A percentile compares a stretch with the other conserved stretches of the same genome.
These are phyloP conservation scores for Elsinoe australis DNA, from an alignment of 2,329 filamentous ascomycete genomes.

Conservation along the genomic window DNA sequence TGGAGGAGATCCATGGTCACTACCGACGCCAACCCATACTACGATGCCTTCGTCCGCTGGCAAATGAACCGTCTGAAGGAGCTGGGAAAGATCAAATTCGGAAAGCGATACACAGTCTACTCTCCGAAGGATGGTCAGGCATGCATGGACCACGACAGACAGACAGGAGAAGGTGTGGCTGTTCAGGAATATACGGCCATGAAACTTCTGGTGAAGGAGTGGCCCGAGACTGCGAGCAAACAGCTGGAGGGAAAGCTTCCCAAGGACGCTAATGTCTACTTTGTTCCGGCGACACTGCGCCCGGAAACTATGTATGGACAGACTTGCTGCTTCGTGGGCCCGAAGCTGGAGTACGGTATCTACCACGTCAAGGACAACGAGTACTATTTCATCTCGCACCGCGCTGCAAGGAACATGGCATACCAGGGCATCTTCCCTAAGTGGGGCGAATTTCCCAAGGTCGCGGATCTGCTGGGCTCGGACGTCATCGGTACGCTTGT, in stretches of 20 bases:
- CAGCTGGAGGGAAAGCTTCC: constrained; percentile 71
- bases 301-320: constrained; percentile 99
- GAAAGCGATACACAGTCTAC: constrained; percentile 89
- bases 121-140: constrained; percentile 81
- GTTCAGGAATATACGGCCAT: constrained; percentile 89
- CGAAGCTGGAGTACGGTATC: constrained; percentile 80
- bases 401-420: constrained; percentile 88
- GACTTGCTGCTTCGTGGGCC: constrained; percentile 89
- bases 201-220: constrained; percentile 86
- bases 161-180: constrained; percentile 70
- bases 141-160: constrained; percentile 80
- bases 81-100: constrained; percentile 86
- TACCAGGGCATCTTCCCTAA: constrained; percentile 80
- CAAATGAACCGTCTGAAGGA: constrained; percentile 92
- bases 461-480: constrained; percentile 66
- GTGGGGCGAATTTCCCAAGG: constrained; percentile 67
- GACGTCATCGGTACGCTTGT: constrained; percentile 83
- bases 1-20: constrained; percentile 92
- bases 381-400: constrained; percentile 75
- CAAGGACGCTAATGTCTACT: constrained; percentile 69
- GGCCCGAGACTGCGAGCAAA: constrained; percentile 68
- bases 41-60: constrained; percentile 91
- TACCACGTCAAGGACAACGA: constrained; percentile 63
- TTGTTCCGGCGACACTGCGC: constrained; percentile 83
- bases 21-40: constrained; percentile 94